Evolutionary conservation across 805 yeast species (phyloP), one percentile per base, ranked within the genome.

Genomic region (Candida verbasci): DNA sequence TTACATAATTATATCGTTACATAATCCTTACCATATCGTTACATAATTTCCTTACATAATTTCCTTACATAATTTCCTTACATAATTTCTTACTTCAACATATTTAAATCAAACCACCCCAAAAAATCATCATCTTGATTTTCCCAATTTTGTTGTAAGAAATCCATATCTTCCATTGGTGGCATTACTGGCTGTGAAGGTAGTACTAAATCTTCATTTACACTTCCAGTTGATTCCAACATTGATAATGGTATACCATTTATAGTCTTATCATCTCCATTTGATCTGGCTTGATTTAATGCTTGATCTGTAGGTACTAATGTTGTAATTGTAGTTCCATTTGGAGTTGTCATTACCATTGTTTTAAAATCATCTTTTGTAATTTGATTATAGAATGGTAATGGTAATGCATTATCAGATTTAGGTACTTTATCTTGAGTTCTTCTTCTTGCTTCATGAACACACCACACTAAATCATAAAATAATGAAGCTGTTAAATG

Each of bases 381-480:
- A 52, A 88, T 88, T 56, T 88, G 96, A 52, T 85, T 86, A 59
- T 87, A 88, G 51, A 88, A 83, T 7, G 97, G 96, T 30, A 88
- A 62, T 8, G 97, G 96, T 15, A 74, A 74, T 36, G 63, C 60
- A 57, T 49, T 56, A 9, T 29, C 28, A 15, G 28, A 23, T 22
- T 29, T 18, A 4, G 24, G 29, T 6, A 26, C 31, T 9, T 17
- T 20, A 16, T 53, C 50, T 24, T 59, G 53, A 21, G 68, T 65
- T 37, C 95, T 67, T 54, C 96, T 70, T 55, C 95, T 71, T 1
- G 96, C 96, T 53, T 89, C 97, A 58, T 89, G 97, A 32, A 89
- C 82, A 56, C 95, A 84, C 88, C 95, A 88, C 9, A 89, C 91
- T 35, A 89, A 68, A 58, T 89, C 97, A 54, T 89, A 89, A 50